Base-by-base conservation (phyloP, 2,329 filamentous ascomycete genomes). In the Fusarium sp. region DNA sequence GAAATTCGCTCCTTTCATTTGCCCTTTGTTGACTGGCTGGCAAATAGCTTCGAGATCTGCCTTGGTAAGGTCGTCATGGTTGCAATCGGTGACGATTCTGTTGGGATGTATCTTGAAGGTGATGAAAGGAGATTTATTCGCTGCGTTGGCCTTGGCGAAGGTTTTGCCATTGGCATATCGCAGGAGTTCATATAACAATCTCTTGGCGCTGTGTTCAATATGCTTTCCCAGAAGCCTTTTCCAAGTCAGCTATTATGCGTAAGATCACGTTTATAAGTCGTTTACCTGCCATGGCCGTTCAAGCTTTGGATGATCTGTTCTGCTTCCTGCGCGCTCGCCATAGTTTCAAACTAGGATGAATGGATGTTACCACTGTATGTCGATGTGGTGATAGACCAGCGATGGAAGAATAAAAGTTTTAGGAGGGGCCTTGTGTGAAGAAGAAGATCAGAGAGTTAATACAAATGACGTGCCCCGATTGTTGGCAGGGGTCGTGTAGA, bases 101-200 rank as follows among this genome's bases (percentile, higher is more conserved):
- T 58, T 26, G 0, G 63, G 50, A 20, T 66, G 17, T 13, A 66
- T 58, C 24, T 63, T 58, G 49, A 69, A 59, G 10, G 28, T 46
- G 7, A 68, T 55, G 38, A 60, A 70, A 11, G 57, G 51, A 2
- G 33, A 4, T 34, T 17, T 45, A 3, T 54, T 56, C 42, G 9
- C 6, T 46, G 26, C 28, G 7, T 4, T 44, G 8, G 66, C 58
- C 36, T 17, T 64, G 3, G 10, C 4, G 5, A 71, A 71, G n/a
- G 15, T n/a, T 55, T 58, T 64, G 7, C 51, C 54, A 20, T 63
- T 58, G 6, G 49, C 34, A 42, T 67, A 59, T 14, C 56, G 59
- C 50, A 71, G 34, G 22, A 69, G 28, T 50, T 71, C 68, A 50
- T 59, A 71, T 11, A 71, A 51, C 14, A 68, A 63, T 40, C 52